These are phyloP conservation scores for Thielaviopsis cerberus DNA, from an alignment of 2,329 filamentous ascomycete species.

Conservation along the genomic window DNA sequence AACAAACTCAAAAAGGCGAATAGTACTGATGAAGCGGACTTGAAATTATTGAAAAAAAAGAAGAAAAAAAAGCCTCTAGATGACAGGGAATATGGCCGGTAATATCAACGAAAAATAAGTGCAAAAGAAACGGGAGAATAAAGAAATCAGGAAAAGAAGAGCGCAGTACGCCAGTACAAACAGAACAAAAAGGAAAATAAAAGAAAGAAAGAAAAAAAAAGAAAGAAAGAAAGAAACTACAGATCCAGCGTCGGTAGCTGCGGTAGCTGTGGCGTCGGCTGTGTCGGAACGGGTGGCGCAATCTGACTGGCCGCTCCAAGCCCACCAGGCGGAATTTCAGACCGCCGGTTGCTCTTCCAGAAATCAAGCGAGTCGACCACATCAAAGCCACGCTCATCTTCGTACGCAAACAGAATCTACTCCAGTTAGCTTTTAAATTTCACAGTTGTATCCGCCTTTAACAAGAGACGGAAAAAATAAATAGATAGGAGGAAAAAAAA, in stretches of 20 bases:
- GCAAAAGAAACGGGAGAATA: background rate
- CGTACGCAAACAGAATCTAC: slow-evolving; percentile 92
- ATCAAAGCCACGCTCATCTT: slow-evolving; percentile 86
- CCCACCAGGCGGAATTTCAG: slow-evolving; percentile 18
- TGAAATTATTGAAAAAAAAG: background rate
- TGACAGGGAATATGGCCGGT: background rate
- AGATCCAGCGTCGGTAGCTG: slow-evolving; percentile 9
- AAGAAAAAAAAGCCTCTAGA: background rate
- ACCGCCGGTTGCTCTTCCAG: slow-evolving; percentile 53
- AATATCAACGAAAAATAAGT: background rate
- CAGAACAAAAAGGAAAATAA: background rate
- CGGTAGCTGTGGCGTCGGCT: slow-evolving; percentile 3
- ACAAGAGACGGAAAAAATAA: background rate
- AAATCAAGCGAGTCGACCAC: slow-evolving; percentile 91
- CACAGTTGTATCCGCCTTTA: background rate
- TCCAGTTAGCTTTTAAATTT: slow-evolving; percentile 12
- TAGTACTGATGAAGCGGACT: background rate
- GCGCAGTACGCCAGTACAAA: background rate
- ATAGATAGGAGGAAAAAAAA: background rate
- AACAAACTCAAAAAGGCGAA: background rate
- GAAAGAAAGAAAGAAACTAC: background rate
- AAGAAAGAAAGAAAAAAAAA: slow-evolving; percentile 1
- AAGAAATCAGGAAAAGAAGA: slow-evolving; percentile 1
- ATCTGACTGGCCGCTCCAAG: slow-evolving; percentile 1
- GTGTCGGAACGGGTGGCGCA: background rate